Conservation (phyloP, 352 stramenopile species). For the Globisporangium yorkense region DNA sequence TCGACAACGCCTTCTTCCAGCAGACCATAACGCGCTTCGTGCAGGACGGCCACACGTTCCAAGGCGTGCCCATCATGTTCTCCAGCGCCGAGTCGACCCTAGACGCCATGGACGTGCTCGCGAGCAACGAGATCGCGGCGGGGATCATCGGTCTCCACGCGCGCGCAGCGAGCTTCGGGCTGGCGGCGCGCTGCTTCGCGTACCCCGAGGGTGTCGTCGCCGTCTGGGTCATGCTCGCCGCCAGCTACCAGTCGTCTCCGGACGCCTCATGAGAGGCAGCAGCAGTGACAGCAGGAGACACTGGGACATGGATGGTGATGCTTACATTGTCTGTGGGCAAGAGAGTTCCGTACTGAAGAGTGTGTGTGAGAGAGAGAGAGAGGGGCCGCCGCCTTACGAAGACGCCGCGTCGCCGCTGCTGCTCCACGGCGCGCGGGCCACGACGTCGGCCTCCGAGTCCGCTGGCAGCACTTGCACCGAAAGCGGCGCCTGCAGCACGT, state of each 20-base stretch:
- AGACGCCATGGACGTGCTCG: constrained; percentile 39
- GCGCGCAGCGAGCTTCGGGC: constrained; percentile 53
- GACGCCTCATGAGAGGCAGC: neutral
- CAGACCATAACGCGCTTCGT: constrained; percentile 76
- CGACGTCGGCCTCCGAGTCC: constrained; percentile 28
- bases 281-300: neutral
- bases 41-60: constrained; percentile 76
- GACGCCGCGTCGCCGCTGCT: constrained; percentile 1
- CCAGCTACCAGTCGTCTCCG: constrained; percentile 40
- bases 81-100: constrained; percentile 11
- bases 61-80: constrained; percentile 78
- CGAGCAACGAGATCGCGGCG: constrained; percentile 33
- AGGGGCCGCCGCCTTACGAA: neutral
- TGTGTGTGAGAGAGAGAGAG: neutral
- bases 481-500: constrained; percentile 6
- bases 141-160: constrained; percentile 64
- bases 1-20: constrained; percentile 82
- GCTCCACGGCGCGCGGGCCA: constrained; percentile 42
- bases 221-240: constrained; percentile 83
- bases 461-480: constrained; percentile 16
- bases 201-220: constrained; percentile 69
- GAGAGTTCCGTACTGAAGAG: neutral
- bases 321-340: neutral
- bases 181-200: constrained; percentile 70
- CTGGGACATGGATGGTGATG: neutral